Base-by-base conservation (phyloP, 345 rosid species). In the Bruguiera parviflora region DNA sequence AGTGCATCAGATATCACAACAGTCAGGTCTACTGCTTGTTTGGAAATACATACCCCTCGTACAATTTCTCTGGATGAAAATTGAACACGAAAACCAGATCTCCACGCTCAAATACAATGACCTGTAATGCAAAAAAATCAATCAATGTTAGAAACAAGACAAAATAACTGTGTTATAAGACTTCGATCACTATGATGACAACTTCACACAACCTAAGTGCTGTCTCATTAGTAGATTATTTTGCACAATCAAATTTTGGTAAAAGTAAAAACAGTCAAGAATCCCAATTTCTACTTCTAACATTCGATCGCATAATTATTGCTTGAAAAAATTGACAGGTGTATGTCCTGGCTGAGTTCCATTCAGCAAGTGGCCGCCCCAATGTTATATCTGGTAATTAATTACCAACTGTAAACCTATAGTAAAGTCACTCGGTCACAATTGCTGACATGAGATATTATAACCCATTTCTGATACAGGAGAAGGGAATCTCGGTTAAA, bases 11-110 rank as follows among this genome's bases (percentile, higher is more conserved):
- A 39, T 8, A 29, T 58, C 4, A 68, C 60, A 63, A 65, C 8
- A 73, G 27, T 10, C 3, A 53, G 2, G 16, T n/a, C 58, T 67
- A 47, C 56, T 58, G 64, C 63, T 49, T 27, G 29, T 52, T 15
- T 22, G 20, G 52, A 58, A 65, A 47, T 55, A 63, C 75, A 35
- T 83, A 89, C 96, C 92, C 96, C 27, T 86, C 84, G 53, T 89
- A 85, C 33, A 87, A 76, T 60, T 83, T 84, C 61, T 84, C 82
- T 32, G 92, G 87, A 75, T 89, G 92, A 77, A 89, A 89, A 80
- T 89, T 89, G 82, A 87, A 89, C 53, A 89, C 89, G 46, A 87
- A 87, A 64, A 87, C 85, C 62, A 87, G 85, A 79, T 87, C 90
- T 72, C 92, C 90, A 28, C 83, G 87, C 83, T 87, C 96, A 71